Conservation (phyloP, 2,329 filamentous ascomycete species). For the Colletotrichum kahawae region DNA sequence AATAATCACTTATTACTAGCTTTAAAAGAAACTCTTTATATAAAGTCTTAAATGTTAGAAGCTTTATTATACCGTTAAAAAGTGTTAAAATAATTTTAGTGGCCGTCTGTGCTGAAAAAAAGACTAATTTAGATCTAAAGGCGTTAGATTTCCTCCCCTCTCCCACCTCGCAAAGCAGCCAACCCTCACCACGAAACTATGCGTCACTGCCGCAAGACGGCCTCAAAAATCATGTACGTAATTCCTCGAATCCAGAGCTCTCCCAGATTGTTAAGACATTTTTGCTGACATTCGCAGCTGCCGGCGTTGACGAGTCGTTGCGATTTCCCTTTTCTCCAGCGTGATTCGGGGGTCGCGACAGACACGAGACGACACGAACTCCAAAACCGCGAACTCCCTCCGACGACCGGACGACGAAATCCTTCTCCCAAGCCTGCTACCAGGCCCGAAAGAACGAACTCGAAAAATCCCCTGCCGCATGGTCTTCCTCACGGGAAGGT, state of each 20-base stretch:
- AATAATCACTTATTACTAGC: too few species aligned
- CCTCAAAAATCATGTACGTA: not conserved
- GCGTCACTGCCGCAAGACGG: too few species aligned
- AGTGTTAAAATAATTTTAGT: not conserved
- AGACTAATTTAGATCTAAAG: not conserved
- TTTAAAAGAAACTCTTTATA: too few species aligned
- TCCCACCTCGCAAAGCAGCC: not conserved
- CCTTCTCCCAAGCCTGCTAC: not conserved
- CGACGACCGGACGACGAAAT: not conserved
- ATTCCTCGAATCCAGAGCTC: not conserved
- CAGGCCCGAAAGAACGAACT: not conserved
- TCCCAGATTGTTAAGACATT: not conserved
- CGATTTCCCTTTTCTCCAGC: not conserved
- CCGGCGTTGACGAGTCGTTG: not conserved
- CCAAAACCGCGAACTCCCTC: not conserved
- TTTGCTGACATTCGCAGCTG: not conserved
- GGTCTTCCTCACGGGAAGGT: not conserved
- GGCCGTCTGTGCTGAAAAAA: not conserved
- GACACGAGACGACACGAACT: not conserved
- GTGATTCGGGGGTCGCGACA: not conserved
- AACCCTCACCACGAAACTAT: not conserved
- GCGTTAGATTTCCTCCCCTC: not conserved
- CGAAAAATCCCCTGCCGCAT: not conserved
- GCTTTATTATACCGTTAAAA: too few species aligned
- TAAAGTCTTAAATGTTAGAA: too few species aligned